Evolutionary conservation across 371 early-diverging fungal genomes (phyloP).

Genomic region (Syncephalastrum contaminatum): DNA sequence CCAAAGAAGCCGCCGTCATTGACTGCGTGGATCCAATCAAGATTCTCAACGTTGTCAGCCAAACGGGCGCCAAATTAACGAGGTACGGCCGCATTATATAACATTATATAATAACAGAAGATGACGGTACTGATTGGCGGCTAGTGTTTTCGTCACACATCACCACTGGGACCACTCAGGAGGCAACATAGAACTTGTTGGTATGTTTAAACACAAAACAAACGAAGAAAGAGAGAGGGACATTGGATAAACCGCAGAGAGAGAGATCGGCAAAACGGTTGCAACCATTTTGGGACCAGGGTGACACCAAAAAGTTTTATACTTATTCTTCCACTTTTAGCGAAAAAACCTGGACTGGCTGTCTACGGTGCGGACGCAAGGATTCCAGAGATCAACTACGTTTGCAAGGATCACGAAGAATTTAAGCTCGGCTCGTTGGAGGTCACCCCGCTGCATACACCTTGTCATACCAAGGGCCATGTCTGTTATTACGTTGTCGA

Average conservation of each 20-base stretch:
- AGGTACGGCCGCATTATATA: conserved; percentile 16
- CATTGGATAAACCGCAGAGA: too few species aligned
- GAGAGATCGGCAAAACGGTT: conserved; percentile 16
- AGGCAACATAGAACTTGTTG: conserved; percentile 68
- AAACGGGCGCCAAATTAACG: conserved; percentile 49
- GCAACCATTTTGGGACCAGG: conserved; percentile 13
- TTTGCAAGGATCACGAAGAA: conserved; percentile 70
- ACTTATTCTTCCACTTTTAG: conserved; percentile 13
- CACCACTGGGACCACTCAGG: conserved; percentile 82
- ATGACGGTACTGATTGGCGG: conserved; percentile 3
- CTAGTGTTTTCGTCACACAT: conserved; percentile 70
- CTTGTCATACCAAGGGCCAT: conserved; percentile 89
- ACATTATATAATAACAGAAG: not conserved
- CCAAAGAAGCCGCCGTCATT: conserved; percentile 56
- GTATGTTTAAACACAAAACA: conserved; percentile 10
- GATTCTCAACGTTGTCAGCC: conserved; percentile 30
- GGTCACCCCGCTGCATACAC: conserved; percentile 70
- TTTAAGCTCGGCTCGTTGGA: conserved; percentile 73
- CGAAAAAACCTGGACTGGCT: conserved; percentile 63
- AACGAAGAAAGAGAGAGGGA: too few species aligned
- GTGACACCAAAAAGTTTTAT: conserved; percentile 14
- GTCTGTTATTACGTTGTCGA: conserved; percentile 81
- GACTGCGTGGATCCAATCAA: conserved; percentile 62
- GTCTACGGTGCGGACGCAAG: conserved; percentile 88
- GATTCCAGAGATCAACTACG: conserved; percentile 77